Conservation (phyloP, 768 basidiomycete genomes). For the Trichaptum fuscoviolaceum region DNA sequence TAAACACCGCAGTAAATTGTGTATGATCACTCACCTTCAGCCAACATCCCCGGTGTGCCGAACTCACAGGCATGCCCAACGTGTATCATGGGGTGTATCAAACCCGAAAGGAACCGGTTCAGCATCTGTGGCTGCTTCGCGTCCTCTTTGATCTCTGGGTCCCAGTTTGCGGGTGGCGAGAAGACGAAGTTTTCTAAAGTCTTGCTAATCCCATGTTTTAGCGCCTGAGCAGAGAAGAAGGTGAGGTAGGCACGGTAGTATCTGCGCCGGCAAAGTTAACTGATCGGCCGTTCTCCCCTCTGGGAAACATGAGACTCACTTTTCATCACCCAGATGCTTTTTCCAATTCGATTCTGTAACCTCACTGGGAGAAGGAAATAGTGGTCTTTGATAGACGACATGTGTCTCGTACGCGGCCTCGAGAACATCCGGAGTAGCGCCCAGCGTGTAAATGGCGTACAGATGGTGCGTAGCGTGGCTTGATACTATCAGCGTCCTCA, state of each 20-base stretch:
- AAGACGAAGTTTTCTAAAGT: slow-evolving; percentile 62
- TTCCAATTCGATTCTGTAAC: slow-evolving; percentile 46
- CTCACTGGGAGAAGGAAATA: slow-evolving; percentile 36
- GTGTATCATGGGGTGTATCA: slow-evolving; percentile 65
- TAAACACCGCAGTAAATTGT: too few relatives aligned
- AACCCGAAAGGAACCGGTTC: slow-evolving; percentile 46
- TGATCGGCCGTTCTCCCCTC: not conserved
- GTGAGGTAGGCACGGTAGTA: slow-evolving; percentile 53
- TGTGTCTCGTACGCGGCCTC: slow-evolving; percentile 38
- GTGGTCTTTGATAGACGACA: slow-evolving; percentile 30
- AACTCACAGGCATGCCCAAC: slow-evolving; percentile 61
- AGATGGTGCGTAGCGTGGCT: slow-evolving; percentile 57
- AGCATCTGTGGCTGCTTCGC: slow-evolving; percentile 47
- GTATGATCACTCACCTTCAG: slow-evolving; percentile 43
- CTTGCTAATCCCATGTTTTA: slow-evolving; percentile 36
- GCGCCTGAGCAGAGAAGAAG: slow-evolving; percentile 43
- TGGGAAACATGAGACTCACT: slow-evolving; percentile 24
- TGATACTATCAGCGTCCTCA: too few relatives aligned
- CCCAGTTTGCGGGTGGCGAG: not conserved
- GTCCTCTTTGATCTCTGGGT: not conserved
- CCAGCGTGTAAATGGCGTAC: slow-evolving; percentile 56
- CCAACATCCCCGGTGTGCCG: slow-evolving; percentile 48
- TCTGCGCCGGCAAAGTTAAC: slow-evolving; percentile 24
- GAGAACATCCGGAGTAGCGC: slow-evolving; percentile 39
- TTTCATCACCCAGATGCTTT: slow-evolving; percentile 52